phyloP scores from a whole-genome alignment of 352 stramenopile genomes.

The Thalassiosira pacifica region DNA sequence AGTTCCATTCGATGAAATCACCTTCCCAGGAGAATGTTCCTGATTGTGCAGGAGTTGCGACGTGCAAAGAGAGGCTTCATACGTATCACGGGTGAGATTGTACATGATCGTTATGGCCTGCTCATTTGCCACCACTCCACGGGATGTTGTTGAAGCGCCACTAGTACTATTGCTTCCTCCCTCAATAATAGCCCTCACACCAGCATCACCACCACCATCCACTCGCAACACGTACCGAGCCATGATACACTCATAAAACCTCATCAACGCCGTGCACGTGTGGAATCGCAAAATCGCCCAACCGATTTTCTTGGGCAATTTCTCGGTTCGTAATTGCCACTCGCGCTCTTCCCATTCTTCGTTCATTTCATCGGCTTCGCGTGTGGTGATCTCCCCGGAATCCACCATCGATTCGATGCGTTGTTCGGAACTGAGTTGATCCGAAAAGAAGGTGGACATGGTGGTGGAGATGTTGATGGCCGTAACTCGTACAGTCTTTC shows the following conservation, averaged over 20 bases:
- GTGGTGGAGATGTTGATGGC: slow-evolving; percentile 54
- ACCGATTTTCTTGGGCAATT: slow-evolving; percentile 47
- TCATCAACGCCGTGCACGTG: slow-evolving; percentile 58
- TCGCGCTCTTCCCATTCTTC: slow-evolving; percentile 61
- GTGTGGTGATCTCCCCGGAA: slow-evolving; percentile 49
- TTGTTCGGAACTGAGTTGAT: slow-evolving; percentile 62
- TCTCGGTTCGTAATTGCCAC: slow-evolving; percentile 50
- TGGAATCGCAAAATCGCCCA: slow-evolving; percentile 52
- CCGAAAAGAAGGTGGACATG: slow-evolving; percentile 56
- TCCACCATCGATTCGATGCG: slow-evolving; percentile 52
- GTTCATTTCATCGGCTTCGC: slow-evolving; percentile 51
- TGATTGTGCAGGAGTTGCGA: slow-evolving; percentile 54
- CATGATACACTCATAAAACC: slow-evolving; percentile 60
- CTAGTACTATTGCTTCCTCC: too few species aligned
- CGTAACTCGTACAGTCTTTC: slow-evolving; percentile 50
- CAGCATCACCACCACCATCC: slow-evolving; percentile 21
- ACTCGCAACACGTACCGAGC: slow-evolving; percentile 50
- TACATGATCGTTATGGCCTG: slow-evolving; percentile 56
- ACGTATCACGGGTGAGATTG: slow-evolving; percentile 63
- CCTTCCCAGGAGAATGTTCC: slow-evolving; percentile 54
- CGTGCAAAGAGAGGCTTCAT: slow-evolving; percentile 40
- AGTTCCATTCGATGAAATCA: slow-evolving; percentile 39
- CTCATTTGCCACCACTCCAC: slow-evolving; percentile 20
- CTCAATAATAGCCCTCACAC: not conserved
- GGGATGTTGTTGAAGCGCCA: not conserved